Base-by-base conservation (phyloP, 1,284 basidiomycete species). In the Trichosporon asahii region DNA sequence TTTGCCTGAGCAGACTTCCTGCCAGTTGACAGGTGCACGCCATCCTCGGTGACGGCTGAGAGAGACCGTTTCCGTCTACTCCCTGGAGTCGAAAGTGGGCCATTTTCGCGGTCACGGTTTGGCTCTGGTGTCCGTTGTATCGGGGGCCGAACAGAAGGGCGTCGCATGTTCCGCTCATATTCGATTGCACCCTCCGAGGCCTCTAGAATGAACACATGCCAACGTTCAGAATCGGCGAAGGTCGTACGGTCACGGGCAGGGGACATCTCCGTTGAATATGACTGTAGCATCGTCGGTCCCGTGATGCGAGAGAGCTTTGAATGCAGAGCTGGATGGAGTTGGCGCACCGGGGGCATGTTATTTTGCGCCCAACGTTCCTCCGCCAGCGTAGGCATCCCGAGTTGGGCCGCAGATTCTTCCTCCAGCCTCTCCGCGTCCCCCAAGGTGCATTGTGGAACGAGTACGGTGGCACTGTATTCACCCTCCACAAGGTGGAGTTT, bases 221-320 rank as follows among this genome's bases (percentile, higher is more conserved):
- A 61, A 3, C 29, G 57, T 18, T 61, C 57, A 11, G 57, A 15
- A 9, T 61, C 57, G 2, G 57, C 15, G 6, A 31, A 61, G 3
- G 14, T 14, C 14, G 27, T 61, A 3, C 27, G 27, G 8, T 61
- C 57, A 3, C 57, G 57, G 9, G 29, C 29, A 2, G 57, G 57
- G 5, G 57, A 61, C 57, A 61, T 61, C 29, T 61, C 57, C 2
- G 29, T 33, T 18, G 57, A 31, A 21, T 61, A 61, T 9, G 57
- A 14, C 15, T 61, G 57, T 15, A 61, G 57, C 57, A 61, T 31
- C 21, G 57, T 31, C 7, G 57, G 15, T 8, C 57, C 57, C 3
- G 57, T 61, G 9, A 61, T 61, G 15, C 57, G 57, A 61, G 57
- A 61, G 5, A 61, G 57, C 29, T 61, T 61, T 29, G 29, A 31